phyloP scores from a whole-genome alignment of 1,139 yeast genomes.

The Zygoascus hellenicus region DNA sequence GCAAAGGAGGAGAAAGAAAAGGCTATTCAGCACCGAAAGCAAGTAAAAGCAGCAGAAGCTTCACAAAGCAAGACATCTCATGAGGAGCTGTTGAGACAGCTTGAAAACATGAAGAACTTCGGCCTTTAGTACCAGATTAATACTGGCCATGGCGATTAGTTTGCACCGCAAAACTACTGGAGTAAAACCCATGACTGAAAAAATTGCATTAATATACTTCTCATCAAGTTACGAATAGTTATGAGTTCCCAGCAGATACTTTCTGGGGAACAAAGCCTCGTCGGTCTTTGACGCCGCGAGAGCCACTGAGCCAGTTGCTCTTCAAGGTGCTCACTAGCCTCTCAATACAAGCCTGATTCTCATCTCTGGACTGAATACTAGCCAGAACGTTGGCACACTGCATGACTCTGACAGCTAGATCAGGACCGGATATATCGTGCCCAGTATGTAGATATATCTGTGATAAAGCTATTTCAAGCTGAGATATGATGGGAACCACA shows the following conservation, averaged over 20 bases:
- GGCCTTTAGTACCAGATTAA: constrained; percentile 27
- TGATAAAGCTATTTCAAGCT: constrained; percentile 35
- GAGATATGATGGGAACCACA: constrained; percentile 34
- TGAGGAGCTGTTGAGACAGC: constrained; percentile 48
- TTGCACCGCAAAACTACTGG: background rate
- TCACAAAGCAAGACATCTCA: constrained; percentile 41
- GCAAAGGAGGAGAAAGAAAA: constrained; percentile 28
- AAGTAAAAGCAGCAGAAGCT: constrained; percentile 17
- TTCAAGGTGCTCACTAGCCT: constrained; percentile 33
- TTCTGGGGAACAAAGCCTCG: constrained; percentile 26
- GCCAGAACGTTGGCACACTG: constrained; percentile 55
- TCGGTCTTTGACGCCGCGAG: constrained; percentile 30
- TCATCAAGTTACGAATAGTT: background rate
- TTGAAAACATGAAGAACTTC: constrained; percentile 54
- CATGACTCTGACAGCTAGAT: constrained; percentile 39
- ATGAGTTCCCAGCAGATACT: background rate
- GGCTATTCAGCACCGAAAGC: no score
- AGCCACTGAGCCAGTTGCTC: constrained; percentile 28
- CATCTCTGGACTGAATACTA: constrained; percentile 46
- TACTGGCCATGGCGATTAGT: background rate
- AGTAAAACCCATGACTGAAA: background rate
- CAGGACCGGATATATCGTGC: constrained; percentile 17
- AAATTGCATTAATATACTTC: background rate
- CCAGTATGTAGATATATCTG: constrained; percentile 1
- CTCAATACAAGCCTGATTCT: constrained; percentile 49